Base-by-base conservation (phyloP, 805 yeast genomes). In the Pichia exigua region DNA sequence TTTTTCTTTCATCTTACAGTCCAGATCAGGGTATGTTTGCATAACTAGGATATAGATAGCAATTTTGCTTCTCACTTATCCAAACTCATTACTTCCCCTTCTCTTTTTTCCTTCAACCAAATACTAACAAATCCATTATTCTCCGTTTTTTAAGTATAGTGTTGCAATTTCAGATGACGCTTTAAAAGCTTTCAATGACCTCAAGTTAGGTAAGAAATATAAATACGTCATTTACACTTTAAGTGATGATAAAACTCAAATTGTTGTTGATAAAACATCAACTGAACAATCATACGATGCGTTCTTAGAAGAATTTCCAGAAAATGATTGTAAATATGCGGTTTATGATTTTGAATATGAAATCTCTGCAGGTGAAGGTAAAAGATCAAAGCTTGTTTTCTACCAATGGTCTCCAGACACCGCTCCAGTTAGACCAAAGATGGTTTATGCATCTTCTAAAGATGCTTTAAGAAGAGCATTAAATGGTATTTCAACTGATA, bases 371-470 rank as follows among this genome's bases (percentile, higher is more conserved):
- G 91, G 89, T 63, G 98, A 92, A 73, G 99, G 99, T 69, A 90
- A 89, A 79, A 87, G 81, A 69, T 73, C 77, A 66, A 82, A 82
- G 77, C 79, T 82, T 60, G 78, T 81, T 54, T 82, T 82, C 69
- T 79, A 67, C 76, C 87, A 94, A 60, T 94, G 99, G 99, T 83
- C 97, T 57, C 99, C 99, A 65, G 99, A 94, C 69, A 88, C 95
- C 56, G 97, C 98, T 50, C 89, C 94, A 56, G 83, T 94, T 65
- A 86, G 95, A 77, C 71, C 90, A 63, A 94, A 94, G 86, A 94
- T 94, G 99, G 87, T 92, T 57, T 92, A 91, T 76, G 98, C 99
- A 46, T 82, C 97, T n/a, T 91, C 98, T 55, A 90, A 90, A 75
- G 98, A 91, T 65, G 96, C 97, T 47, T 81, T 94, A 67, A 92